Conservation (phyloP, 202 grass and related monocot species). For the Panicum hallii region DNA sequence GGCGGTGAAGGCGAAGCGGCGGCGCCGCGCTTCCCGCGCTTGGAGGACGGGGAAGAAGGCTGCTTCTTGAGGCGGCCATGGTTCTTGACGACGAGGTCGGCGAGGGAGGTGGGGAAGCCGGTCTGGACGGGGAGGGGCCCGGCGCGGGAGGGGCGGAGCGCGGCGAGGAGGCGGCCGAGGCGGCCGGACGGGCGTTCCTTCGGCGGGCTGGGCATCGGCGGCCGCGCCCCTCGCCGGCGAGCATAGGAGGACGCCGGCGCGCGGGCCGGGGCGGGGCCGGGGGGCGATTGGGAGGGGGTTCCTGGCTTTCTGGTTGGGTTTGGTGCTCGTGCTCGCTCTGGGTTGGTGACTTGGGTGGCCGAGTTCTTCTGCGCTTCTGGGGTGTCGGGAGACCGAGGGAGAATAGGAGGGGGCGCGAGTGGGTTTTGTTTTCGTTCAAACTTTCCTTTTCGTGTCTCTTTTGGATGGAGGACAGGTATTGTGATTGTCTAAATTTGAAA, state of each 20-base stretch:
- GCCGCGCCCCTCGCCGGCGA: constrained; percentile 44
- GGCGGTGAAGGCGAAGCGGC: background rate
- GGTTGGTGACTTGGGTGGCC: constrained; percentile 26
- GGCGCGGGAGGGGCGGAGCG: constrained; percentile 67
- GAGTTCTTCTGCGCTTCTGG: constrained; percentile 20
- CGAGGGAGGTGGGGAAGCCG: constrained; percentile 96
- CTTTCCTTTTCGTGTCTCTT: background rate
- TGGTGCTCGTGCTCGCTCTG: constrained; percentile 12
- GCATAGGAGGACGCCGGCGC: constrained; percentile 57
- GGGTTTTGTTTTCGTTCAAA: background rate
- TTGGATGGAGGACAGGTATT: background rate
- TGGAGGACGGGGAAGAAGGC: constrained; percentile 43
- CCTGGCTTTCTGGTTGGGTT: constrained; percentile 9
- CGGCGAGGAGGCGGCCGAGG: constrained; percentile 66
- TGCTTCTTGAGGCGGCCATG: constrained; percentile 81
- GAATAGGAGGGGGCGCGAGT: background rate
- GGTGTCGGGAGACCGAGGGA: background rate
- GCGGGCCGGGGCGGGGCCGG: background rate
- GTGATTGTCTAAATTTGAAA: constrained; percentile 41
- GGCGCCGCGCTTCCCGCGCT: constrained; percentile 40
- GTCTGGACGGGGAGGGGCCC: constrained; percentile 84
- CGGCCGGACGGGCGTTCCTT: constrained; percentile 66
- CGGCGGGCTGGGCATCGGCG: constrained; percentile 62
- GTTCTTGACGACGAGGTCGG: constrained; percentile 95
- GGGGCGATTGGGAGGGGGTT: background rate